These are phyloP conservation scores for Diaporthe batatas DNA, from an alignment of 2,329 filamentous ascomycete species.

Conservation along the genomic window DNA sequence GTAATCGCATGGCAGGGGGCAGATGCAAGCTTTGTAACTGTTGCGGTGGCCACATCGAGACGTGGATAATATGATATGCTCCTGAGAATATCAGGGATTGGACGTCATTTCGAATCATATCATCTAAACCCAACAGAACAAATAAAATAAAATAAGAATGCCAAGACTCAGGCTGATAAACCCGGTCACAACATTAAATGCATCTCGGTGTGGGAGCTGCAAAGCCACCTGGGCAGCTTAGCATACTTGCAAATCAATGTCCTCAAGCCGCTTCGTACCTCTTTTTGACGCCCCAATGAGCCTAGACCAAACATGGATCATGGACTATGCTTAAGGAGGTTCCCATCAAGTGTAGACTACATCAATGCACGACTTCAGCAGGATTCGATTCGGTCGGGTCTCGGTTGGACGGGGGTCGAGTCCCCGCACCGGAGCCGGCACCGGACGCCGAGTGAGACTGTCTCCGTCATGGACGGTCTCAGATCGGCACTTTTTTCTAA, in stretches of 20 bases:
- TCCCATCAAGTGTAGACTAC: not conserved
- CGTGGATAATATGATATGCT: not conserved
- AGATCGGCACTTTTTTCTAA: not conserved
- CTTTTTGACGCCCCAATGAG: not conserved
- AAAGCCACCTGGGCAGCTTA: not conserved
- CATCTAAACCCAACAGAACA: too few species aligned
- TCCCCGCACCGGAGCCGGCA: constrained; percentile 25
- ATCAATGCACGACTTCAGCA: not conserved
- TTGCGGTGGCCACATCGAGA: not conserved
- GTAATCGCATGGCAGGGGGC: not conserved
- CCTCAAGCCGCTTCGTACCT: not conserved
- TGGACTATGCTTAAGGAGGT: not conserved
- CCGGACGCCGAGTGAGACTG: not conserved
- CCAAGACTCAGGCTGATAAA: not conserved
- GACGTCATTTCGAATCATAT: not conserved
- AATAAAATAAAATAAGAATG: not conserved
- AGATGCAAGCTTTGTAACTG: not conserved
- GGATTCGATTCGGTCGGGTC: not conserved
- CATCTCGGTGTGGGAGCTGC: not conserved
- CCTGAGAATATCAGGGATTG: not conserved
- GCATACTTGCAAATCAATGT: not conserved
- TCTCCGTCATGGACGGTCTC: constrained; percentile 12
- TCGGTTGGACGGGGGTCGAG: not conserved
- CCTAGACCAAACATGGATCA: not conserved
- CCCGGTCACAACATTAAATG: too few species aligned